These are phyloP conservation scores for Nemophila menziesii DNA, from an alignment of 257 asterid species.

Conservation along the genomic window DNA sequence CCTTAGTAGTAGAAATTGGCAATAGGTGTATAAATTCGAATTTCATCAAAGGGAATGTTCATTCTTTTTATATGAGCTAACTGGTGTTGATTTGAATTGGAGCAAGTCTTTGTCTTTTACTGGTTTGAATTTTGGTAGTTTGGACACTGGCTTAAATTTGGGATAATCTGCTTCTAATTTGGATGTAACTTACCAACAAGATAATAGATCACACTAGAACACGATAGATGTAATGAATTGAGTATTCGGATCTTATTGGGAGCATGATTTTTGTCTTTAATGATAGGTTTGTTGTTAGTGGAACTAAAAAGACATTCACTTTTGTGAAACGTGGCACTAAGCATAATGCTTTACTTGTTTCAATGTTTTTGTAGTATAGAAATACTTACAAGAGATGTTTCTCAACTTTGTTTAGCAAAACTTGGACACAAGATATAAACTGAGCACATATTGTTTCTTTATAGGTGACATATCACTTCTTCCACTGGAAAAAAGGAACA, in stretches of 20 bases:
- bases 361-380: neutral
- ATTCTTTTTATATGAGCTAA: too few species aligned
- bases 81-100: too few species aligned
- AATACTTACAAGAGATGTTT: neutral
- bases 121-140: too few species aligned
- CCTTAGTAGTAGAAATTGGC: neutral
- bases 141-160: too few species aligned
- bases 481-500: constrained; percentile 93
- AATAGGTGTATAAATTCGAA: neutral
- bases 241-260: neutral
- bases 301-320: neutral
- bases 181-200: too few species aligned
- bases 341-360: neutral
- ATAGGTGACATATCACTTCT: constrained; percentile 75
- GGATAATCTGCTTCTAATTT: too few species aligned
- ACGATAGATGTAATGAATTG: neutral
- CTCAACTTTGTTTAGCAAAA: neutral
- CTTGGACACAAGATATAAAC: neutral
- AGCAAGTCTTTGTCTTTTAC: too few species aligned
- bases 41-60: neutral
- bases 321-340: neutral
- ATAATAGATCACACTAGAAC: too few species aligned
- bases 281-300: neutral
- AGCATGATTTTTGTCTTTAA: neutral
- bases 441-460: neutral